Evolutionary conservation across 352 stramenopile genomes (phyloP), one percentile per base, ranked within the genome.

Genomic region (Phytophthora pluvialis): DNA sequence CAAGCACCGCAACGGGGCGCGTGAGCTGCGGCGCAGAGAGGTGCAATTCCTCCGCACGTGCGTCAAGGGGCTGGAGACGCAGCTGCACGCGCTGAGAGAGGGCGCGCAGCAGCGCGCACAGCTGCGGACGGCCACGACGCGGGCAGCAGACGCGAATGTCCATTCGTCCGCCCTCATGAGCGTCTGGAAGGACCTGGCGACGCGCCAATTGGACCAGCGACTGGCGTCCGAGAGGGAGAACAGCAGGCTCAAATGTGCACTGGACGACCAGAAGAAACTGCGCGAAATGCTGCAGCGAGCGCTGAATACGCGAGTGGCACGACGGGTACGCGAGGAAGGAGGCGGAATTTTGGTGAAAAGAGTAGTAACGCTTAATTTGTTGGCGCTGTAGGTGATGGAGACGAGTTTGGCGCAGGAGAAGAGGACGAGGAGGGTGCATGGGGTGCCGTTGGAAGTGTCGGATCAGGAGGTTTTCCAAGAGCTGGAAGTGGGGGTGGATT

Each of bases 1-100:
- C 10, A 79, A 74, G 63, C 64, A 81, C 46, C 70, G 63, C 46
- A 81, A 81, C 26, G 59, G 70, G 7, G 73, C 73, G 10, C 57
- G 73, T 0, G 70, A 81, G 55, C 55, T 75, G 70, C 73, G 70
- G 3, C 55, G 68, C 3, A 29, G 61, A 33, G 73, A 81, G 70
- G 61, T 81, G 16, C 46, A 64, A 57, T 78, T 64, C 21, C 56
- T 63, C 0, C 56, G 52, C 43, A 66, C 40, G 9, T 49, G 61
- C 33, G 47, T 64, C 28, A 66, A 62, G 39, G 54, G 67, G 5
- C 18, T 74, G 15, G 52, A 74, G 29, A 64, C 46, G 15, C 65
- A 70, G 12, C 8, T 73, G 13, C 28, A 43, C 7, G 53, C 65
- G 7, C 11, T 66, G n/a, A 46, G 38, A 51, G 43, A 69, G 21